phyloP scores from a whole-genome alignment of 2,329 filamentous ascomycete genomes.

The Alternaria conjuncta region DNA sequence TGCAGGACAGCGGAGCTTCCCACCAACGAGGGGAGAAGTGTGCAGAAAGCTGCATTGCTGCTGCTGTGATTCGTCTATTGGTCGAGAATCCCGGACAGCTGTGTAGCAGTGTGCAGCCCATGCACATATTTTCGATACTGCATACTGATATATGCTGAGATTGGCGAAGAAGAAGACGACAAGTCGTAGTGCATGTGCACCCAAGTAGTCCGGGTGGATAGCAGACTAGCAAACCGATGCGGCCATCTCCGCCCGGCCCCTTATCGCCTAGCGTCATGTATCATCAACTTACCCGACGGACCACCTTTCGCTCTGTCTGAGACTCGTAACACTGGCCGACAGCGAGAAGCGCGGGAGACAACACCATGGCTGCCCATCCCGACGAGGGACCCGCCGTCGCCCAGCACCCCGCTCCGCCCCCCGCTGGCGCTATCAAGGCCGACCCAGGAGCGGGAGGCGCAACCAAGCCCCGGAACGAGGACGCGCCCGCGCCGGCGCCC shows the following conservation, averaged over 20 bases:
- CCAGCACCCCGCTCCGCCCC: conserved; percentile 28
- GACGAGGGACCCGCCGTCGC: conserved; percentile 36
- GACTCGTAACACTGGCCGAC: conserved; percentile 15
- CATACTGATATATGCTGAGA: conserved; percentile 9
- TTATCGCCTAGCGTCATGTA: conserved; percentile 15
- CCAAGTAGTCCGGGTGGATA: not conserved
- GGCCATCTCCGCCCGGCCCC: conserved; percentile 8
- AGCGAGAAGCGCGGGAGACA: conserved; percentile 19
- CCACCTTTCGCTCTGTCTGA: conserved; percentile 19
- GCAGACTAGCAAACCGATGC: conserved; percentile 3
- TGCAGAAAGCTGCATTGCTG: conserved; percentile 13
- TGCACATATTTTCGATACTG: conserved; percentile 12
- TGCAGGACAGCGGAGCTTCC: conserved; percentile 7
- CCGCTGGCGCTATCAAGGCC: conserved; percentile 24
- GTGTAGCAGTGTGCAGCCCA: conserved; percentile 6
- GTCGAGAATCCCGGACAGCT: conserved; percentile 7
- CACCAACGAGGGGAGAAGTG: conserved; percentile 18
- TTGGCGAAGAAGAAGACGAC: conserved; percentile 20
- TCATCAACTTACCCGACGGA: conserved; percentile 15
- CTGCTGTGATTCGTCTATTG: conserved; percentile 9
- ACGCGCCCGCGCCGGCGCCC: conserved; percentile 21
- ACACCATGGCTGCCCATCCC: conserved; percentile 37
- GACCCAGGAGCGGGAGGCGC: conserved; percentile 23
- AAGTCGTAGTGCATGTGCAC: conserved; percentile 6
- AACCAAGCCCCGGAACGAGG: conserved; percentile 20